phyloP scores from a whole-genome alignment of 164 flowering plant species.

The Vitis rupestris region DNA sequence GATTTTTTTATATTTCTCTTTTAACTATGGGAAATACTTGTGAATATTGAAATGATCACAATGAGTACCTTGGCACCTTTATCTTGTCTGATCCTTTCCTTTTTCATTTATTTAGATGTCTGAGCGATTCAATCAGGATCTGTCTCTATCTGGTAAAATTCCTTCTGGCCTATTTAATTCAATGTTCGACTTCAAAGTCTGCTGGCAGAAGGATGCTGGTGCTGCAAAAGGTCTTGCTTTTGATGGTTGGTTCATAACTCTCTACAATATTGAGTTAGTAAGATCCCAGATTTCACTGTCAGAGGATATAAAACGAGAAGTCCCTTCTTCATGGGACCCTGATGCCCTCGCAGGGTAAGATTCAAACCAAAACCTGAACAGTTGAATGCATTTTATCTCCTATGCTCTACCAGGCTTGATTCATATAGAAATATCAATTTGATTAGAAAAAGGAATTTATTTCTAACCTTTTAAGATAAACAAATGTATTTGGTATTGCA shows the following conservation, averaged over 20 bases:
- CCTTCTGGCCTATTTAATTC: conserved; percentile 75
- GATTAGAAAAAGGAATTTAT: no score
- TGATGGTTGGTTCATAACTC: conserved; percentile 78
- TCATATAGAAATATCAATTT: background rate
- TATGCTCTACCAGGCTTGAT: background rate
- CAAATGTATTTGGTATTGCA: no score
- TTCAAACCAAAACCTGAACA: background rate
- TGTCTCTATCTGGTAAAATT: conserved; percentile 70
- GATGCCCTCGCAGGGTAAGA: conserved; percentile 78
- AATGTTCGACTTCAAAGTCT: conserved; percentile 61
- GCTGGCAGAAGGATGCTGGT: conserved; percentile 84
- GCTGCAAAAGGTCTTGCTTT: conserved; percentile 63
- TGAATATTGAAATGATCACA: background rate
- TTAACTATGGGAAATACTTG: background rate
- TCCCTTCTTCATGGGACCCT: conserved; percentile 89
- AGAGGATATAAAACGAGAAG: conserved; percentile 59
- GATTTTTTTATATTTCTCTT: background rate
- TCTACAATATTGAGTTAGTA: conserved; percentile 69
- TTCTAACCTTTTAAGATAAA: no score
- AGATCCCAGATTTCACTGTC: conserved; percentile 53
- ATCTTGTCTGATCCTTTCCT: background rate
- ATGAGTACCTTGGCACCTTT: background rate
- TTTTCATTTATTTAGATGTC: conserved; percentile 63
- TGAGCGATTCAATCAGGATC: conserved; percentile 72
- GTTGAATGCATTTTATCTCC: background rate